Base-by-base conservation (phyloP, 129 eudicot genomes). In the Helichrysum umbraculigerum region DNA sequence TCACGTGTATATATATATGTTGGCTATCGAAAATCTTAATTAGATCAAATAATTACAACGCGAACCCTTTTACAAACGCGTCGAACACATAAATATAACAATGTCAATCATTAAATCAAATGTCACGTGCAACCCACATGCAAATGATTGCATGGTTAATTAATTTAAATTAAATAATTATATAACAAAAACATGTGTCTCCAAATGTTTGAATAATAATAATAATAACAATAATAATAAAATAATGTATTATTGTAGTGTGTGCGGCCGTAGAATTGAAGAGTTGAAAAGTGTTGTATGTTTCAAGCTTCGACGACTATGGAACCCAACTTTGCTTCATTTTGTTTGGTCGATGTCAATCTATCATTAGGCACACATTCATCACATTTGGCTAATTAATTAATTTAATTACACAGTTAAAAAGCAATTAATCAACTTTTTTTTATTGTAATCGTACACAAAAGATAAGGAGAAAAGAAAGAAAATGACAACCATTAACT, bases 301-400 rank as follows among this genome's bases (percentile, higher is more conserved):
- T 44, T 70, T 70, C 59, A 22, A 44, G 37, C 35, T 47, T 47
- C 59, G 74, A 42, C 39, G 16, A 47, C 15, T 44, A 44, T 14
- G 50, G 35, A 44, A 44, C 8, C 39, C 20, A 57, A 28, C 78
- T 74, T 74, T 60, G 39, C 69, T 61, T n/a, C 59, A 74, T 61
- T 60, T 74, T 59, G 59, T 60, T 59, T 74, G 78, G 39, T 16
- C 39, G 41, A 61, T 59, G 57, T 39, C 16, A 44, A 44, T 12
- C 5, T 44, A 25, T 74, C 69, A 60, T 52, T 72, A 56, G 66
- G 52, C 66, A 54, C 47, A 44, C 52, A 44, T 42, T 44, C 52
- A 44, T 44, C 52, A 44, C 52, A 44, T 44, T 72, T 72, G 20
- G 57, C 41, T 58, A 19, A 14, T 4, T 39, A 25, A 25, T 25